Evolutionary conservation across 495 filamentous ascomycete genomes (phyloP).

Genomic region (Astrocystis sublimbata): DNA sequence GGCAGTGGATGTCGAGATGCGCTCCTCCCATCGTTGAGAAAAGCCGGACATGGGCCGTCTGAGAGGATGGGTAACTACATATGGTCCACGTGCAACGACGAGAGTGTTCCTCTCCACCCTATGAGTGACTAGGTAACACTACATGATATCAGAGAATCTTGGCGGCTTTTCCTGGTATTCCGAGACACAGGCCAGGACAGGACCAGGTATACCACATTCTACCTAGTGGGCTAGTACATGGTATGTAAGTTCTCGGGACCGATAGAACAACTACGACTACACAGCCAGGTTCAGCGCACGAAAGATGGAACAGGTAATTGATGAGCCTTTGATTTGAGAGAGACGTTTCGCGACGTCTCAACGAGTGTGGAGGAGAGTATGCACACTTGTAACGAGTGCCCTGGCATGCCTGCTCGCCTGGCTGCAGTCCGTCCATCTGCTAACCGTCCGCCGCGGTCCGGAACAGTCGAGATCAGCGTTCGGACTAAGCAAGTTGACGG

Average conservation of each 20-base stretch:
- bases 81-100: too few relatives aligned
- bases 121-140: neutral
- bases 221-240: neutral
- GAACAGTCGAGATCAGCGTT: constrained; percentile 9
- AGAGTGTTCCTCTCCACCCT: neutral
- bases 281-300: neutral
- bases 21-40: neutral
- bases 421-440: neutral
- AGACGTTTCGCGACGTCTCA: too few relatives aligned
- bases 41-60: too few relatives aligned
- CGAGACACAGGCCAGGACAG: too few relatives aligned
- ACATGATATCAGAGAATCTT: neutral
- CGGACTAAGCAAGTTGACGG: neutral
- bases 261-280: neutral
- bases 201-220: neutral
- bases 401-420: neutral
- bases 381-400: constrained; percentile 1
- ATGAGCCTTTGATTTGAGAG: constrained; percentile 4
- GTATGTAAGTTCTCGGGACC: neutral
- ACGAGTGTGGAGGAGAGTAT: constrained; percentile 2
- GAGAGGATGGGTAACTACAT: too few relatives aligned
- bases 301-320: neutral
- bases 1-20: neutral
- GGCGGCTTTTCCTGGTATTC: neutral
- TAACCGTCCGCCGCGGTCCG: neutral